Evolutionary conservation across 306 rosid species (phyloP).

Genomic region (Geum urbanum): DNA sequence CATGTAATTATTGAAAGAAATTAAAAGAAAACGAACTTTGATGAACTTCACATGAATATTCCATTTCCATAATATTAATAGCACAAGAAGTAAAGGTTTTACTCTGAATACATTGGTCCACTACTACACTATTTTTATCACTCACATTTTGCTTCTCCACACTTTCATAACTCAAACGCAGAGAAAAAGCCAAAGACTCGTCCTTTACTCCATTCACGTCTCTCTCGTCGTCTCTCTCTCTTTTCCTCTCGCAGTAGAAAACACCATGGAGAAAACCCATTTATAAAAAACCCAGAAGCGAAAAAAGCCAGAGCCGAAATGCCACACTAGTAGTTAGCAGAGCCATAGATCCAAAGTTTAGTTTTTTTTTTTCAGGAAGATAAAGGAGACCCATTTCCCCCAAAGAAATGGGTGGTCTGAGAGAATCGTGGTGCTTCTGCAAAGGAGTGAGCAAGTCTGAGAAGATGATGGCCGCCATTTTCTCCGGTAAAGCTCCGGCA

Average conservation of each 20-base stretch:
- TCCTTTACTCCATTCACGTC: conserved; percentile 51
- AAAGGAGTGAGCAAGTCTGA: conserved; percentile 90
- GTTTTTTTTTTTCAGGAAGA: background rate
- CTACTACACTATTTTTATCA: background rate
- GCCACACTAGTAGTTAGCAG: background rate
- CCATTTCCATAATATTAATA: background rate
- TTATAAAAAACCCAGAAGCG: background rate
- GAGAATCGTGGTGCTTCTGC: conserved; percentile 95
- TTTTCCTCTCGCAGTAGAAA: background rate
- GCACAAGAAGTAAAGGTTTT: background rate
- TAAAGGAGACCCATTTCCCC: conserved; percentile 2
- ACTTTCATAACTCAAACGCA: background rate
- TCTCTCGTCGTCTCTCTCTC: conserved; percentile 28
- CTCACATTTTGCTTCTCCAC: background rate
- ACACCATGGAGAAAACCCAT: conserved; percentile 15
- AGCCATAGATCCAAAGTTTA: conserved; percentile 34
- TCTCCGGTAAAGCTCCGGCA: conserved; percentile 61
- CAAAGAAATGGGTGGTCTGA: conserved; percentile 61
- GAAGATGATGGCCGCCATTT: conserved; percentile 72
- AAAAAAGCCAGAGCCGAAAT: background rate
- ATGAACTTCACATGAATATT: conserved; percentile 23
- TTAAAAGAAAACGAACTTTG: background rate
- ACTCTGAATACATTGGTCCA: background rate
- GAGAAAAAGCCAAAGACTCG: background rate
- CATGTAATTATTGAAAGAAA: background rate